These are phyloP conservation scores for Pichia sp. DNA, from an alignment of 1,139 yeast species.

Conservation along the genomic window DNA sequence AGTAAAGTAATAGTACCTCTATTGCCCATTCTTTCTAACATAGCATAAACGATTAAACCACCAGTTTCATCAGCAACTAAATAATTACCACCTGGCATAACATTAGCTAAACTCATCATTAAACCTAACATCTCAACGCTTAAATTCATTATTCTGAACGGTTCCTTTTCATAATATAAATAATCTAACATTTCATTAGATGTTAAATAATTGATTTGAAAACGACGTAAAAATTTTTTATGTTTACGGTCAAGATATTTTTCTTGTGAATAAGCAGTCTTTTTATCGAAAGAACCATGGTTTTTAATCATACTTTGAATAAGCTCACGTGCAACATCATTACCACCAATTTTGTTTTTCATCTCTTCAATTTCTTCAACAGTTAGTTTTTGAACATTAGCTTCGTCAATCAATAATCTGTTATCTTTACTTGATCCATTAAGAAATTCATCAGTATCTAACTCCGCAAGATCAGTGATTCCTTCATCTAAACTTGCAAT, in stretches of 20 bases:
- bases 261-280: constrained; percentile 85
- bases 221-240: constrained; percentile 80
- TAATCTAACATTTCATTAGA: constrained; percentile 69
- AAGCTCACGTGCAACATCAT: constrained; percentile 69
- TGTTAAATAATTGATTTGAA: constrained; percentile 76
- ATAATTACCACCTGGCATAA: constrained; percentile 85
- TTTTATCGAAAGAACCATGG: constrained; percentile 82
- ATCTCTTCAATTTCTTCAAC: constrained; percentile 74
- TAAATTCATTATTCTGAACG: constrained; percentile 67
- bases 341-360: constrained; percentile 59
- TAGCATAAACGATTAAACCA: constrained; percentile 73
- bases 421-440: constrained; percentile 45
- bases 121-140: constrained; percentile 79
- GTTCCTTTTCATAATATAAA: constrained; percentile 62
- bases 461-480: constrained; percentile 15
- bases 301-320: constrained; percentile 77
- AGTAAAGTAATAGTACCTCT: constrained; percentile 69
- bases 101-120: constrained; percentile 69
- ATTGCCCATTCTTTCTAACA: constrained; percentile 87
- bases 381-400: constrained; percentile 69
- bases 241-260: constrained; percentile 88
- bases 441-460: constrained; percentile 23
- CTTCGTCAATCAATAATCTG: constrained; percentile 65
- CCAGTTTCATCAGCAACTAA: constrained; percentile 88
- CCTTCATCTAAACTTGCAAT: constrained; percentile 35